Percentiles rank a stretch among this genome's conserved stretches.
Conservation (phyloP, 73 alveolate genomes). For the Durusdinium trenchii region DNA sequence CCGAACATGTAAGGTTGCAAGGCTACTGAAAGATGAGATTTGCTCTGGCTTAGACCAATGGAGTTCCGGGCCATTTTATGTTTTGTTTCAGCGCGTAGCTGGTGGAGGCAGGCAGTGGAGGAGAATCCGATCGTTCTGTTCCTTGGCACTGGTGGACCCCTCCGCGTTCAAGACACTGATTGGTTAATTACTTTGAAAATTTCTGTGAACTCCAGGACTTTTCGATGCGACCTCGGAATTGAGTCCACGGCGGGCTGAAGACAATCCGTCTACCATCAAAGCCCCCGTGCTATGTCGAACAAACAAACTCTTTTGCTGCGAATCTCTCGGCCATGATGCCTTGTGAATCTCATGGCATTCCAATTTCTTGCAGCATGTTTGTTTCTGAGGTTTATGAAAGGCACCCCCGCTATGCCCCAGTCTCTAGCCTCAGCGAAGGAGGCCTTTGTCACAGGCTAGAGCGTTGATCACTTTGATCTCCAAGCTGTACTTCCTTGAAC, state of each 20-base stretch:
- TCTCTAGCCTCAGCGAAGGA: neutral
- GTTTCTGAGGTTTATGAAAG: constrained; percentile 78
- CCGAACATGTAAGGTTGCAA: no score
- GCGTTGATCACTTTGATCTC: neutral
- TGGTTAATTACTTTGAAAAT: no score
- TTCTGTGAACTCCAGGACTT: no score
- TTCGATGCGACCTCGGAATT: no score
- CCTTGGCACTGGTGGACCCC: no score
- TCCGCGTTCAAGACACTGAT: no score
- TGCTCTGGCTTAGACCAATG: no score
- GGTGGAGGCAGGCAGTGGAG: constrained; percentile 69
- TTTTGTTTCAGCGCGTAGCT: neutral
- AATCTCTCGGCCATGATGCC: neutral
- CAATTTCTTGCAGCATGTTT: neutral
- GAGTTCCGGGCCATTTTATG: neutral
- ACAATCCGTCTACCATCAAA: no score
- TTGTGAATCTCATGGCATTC: neutral
- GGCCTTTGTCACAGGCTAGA: neutral
- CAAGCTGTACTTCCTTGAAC: neutral
- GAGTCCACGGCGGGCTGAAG: no score
- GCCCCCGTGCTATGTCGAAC: neutral
- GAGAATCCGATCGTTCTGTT: constrained; percentile 39
- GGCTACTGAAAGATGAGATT: no score
- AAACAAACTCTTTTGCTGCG: neutral
- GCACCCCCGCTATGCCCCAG: constrained; percentile 95